Evolutionary conservation across 192 early-diverging fungal genomes (phyloP).

Genomic region (Coemansia sp.): DNA sequence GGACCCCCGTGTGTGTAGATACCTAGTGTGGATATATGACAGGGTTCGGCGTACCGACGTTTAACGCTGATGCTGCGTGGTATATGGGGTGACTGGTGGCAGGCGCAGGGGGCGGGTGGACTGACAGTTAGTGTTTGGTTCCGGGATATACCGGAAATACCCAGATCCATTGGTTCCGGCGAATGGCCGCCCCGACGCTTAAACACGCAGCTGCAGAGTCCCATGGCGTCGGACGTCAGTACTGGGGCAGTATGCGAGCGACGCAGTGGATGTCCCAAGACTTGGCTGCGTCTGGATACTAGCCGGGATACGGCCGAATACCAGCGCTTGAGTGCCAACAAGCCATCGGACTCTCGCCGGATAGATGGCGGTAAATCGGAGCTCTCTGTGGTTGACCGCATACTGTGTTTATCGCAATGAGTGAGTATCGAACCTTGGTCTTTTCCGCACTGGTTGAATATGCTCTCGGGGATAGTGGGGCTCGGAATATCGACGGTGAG

Average conservation of each 20-base stretch:
- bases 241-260: slow-evolving; percentile 43
- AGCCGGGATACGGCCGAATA: slow-evolving; percentile 31
- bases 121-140: slow-evolving; percentile 1
- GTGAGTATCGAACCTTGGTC: neutral
- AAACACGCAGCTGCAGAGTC: slow-evolving; percentile 29
- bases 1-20: neutral
- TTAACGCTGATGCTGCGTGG: slow-evolving; percentile 7
- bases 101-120: neutral
- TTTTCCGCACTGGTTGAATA: slow-evolving; percentile 34
- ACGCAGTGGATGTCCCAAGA: slow-evolving; percentile 4
- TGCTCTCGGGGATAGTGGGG: slow-evolving; percentile 39
- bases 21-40: neutral
- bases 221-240: slow-evolving; percentile 17
- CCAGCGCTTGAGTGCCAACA: slow-evolving; percentile 17
- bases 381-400: no score
- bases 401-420: slow-evolving; percentile 18
- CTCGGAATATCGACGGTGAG: slow-evolving; percentile 53
- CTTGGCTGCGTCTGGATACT: neutral
- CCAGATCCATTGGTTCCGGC: neutral
- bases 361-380: no score
- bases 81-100: neutral
- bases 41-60: neutral
- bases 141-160: no score
- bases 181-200: slow-evolving; percentile 3
- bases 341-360: neutral